These are phyloP conservation scores for Sclerotinia subarctica DNA, from an alignment of 2,329 filamentous ascomycete species.

Conservation along the genomic window DNA sequence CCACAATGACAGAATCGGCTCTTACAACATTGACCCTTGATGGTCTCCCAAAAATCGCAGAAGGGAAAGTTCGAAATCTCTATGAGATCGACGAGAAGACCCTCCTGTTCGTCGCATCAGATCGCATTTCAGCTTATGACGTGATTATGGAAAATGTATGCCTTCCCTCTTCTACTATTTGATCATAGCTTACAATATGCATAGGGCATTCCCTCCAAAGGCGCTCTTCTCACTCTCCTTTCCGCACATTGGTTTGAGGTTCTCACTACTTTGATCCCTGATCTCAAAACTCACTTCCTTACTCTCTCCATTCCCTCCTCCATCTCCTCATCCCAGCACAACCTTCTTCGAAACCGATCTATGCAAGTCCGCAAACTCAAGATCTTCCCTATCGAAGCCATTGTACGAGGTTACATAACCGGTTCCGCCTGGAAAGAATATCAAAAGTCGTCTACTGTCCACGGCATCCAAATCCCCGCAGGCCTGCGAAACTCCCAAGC, in stretches of 20 bases:
- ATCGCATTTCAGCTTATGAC: constrained; percentile 95
- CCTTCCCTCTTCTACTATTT: constrained; percentile 40
- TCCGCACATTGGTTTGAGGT: constrained; percentile 67
- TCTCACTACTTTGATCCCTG: constrained; percentile 53
- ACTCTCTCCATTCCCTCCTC: constrained; percentile 53
- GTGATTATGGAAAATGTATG: constrained; percentile 78
- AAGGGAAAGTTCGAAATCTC: constrained; percentile 74
- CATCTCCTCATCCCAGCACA: constrained; percentile 44
- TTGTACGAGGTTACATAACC: constrained; percentile 72
- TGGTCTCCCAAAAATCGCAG: constrained; percentile 18
- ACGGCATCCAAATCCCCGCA: constrained; percentile 56
- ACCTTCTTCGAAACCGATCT: constrained; percentile 50
- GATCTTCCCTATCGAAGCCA: constrained; percentile 66
- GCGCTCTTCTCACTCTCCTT: constrained; percentile 63
- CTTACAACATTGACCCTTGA: constrained; percentile 9
- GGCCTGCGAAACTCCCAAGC: constrained; percentile 61
- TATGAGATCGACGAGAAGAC: constrained; percentile 68
- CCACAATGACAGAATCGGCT: constrained; percentile 12
- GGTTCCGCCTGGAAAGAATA: constrained; percentile 70
- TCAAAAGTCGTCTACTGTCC: constrained; percentile 59
- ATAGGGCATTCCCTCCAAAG: constrained; percentile 67
- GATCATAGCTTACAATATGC: constrained; percentile 31
- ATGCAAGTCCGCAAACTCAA: constrained; percentile 65
- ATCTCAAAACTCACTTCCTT: constrained; percentile 61
- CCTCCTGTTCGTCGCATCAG: constrained; percentile 79